These are phyloP conservation scores for Biscogniauxia sp. DNA, from an alignment of 2,329 filamentous ascomycete species.

Conservation along the genomic window DNA sequence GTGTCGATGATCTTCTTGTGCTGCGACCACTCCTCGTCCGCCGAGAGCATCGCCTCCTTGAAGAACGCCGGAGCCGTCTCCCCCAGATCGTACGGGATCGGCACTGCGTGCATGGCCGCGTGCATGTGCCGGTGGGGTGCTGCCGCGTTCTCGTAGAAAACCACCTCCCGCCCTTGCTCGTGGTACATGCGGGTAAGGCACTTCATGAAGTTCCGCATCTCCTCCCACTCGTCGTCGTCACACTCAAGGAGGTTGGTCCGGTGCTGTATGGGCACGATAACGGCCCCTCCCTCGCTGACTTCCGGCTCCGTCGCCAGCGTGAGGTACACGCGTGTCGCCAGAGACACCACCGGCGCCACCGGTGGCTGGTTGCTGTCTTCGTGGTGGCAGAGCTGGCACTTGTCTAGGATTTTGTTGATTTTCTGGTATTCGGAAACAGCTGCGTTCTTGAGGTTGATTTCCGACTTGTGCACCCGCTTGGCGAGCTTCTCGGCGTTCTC, in stretches of 20 bases:
- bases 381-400: conserved; percentile 87
- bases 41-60: conserved; percentile 82
- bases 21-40: conserved; percentile 93
- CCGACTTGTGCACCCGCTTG: conserved; percentile 80
- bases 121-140: conserved; percentile 74
- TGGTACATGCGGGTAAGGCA: conserved; percentile 91
- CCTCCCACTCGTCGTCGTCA: conserved; percentile 99
- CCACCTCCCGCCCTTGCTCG: conserved; percentile 83
- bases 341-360: conserved; percentile 77
- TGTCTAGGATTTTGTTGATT: conserved; percentile 81
- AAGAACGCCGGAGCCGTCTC: conserved; percentile 94
- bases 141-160: conserved; percentile 98
- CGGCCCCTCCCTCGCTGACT: conserved; percentile 75
- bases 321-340: conserved; percentile 82
- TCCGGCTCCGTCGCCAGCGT: conserved; percentile 90
- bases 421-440: conserved; percentile 89
- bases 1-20: conserved; percentile 96
- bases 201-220: conserved; percentile 99
- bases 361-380: conserved; percentile 76
- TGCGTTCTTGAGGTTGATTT: conserved; percentile 80
- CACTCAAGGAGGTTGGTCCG: conserved; percentile 91
- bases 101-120: conserved; percentile 81
- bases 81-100: conserved; percentile 86
- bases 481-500: conserved; percentile 92
- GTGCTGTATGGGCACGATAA: conserved; percentile 87